phyloP scores from a whole-genome alignment of 495 filamentous ascomycete genomes.

The Lophiotrema nucula region DNA sequence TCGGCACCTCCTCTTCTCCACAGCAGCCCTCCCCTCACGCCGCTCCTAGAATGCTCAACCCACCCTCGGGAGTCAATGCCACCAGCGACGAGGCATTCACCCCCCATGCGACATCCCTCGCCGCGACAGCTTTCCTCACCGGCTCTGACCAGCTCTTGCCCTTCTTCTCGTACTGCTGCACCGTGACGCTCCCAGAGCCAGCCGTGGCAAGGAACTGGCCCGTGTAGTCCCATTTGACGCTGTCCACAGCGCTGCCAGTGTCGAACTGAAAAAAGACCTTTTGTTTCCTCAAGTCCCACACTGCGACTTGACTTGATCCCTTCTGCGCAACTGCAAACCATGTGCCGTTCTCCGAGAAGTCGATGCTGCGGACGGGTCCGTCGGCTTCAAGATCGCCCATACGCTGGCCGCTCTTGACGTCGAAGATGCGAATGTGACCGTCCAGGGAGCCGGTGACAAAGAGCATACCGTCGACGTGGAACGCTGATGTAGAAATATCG shows the following conservation, averaged over 20 bases:
- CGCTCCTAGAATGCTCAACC: conserved; percentile 59
- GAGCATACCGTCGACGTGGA: conserved; percentile 96
- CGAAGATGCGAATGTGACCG: conserved; percentile 81
- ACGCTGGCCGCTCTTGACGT: conserved; percentile 68
- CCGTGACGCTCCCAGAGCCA: conserved; percentile 75
- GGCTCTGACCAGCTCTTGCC: conserved; percentile 88
- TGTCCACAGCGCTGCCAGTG: conserved; percentile 69
- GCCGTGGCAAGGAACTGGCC: conserved; percentile 87
- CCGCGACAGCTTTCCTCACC: conserved; percentile 69
- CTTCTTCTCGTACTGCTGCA: conserved; percentile 82
- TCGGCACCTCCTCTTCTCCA: too few relatives aligned
- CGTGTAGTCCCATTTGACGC: conserved; percentile 86
- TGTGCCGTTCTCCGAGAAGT: conserved; percentile 96
- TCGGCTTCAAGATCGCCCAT: conserved; percentile 69
- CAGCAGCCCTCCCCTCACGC: too few relatives aligned
- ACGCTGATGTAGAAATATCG: conserved; percentile 77
- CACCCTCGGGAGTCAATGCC: conserved; percentile 69
- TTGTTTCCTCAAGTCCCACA: conserved; percentile 89
- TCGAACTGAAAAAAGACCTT: conserved; percentile 76
- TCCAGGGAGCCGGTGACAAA: conserved; percentile 75
- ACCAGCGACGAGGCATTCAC: conserved; percentile 69
- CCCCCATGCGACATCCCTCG: conserved; percentile 75
- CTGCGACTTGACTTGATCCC: conserved; percentile 69
- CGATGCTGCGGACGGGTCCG: conserved; percentile 66
- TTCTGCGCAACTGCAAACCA: conserved; percentile 81